A percentile compares a stretch with the other conserved stretches of the same genome.
These are phyloP conservation scores for Scleromitrula shiraiana DNA, from an alignment of 2,329 filamentous ascomycete genomes.

Conservation along the genomic window DNA sequence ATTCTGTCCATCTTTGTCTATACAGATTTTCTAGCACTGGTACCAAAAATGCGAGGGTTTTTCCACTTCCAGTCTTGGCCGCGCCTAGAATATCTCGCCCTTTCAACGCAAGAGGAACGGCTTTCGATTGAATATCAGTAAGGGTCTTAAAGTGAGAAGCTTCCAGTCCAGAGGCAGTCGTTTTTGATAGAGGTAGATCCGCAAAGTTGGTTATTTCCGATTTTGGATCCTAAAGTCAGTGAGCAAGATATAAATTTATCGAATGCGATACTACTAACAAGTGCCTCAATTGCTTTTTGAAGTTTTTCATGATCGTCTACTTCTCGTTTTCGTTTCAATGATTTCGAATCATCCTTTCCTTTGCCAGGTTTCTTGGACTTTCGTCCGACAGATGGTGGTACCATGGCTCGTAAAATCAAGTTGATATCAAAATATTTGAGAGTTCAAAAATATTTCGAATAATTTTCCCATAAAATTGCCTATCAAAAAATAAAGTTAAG, in stretches of 20 bases:
- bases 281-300: slow-evolving; percentile 25
- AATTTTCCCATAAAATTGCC: slow-evolving; percentile 8
- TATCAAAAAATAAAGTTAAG: slow-evolving; percentile 9
- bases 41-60: slow-evolving; percentile 87
- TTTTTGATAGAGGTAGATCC: slow-evolving; percentile 76
- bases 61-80: slow-evolving; percentile 91
- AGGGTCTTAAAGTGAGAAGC: slow-evolving; percentile 81
- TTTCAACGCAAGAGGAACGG: slow-evolving; percentile 81
- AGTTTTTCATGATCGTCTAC: slow-evolving; percentile 27
- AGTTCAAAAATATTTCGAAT: slow-evolving; percentile 6
- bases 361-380: slow-evolving; percentile 17
- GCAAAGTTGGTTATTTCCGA: slow-evolving; percentile 55
- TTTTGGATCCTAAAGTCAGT: slow-evolving; percentile 25
- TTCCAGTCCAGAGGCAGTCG: slow-evolving; percentile 72
- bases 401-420: slow-evolving; percentile 16
- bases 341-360: slow-evolving; percentile 18
- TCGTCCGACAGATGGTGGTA: slow-evolving; percentile 17
- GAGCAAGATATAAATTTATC: too few relatives aligned
- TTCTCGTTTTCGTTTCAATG: slow-evolving; percentile 29
- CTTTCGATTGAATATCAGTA: slow-evolving; percentile 85
- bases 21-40: slow-evolving; percentile 91
- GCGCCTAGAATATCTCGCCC: slow-evolving; percentile 85
- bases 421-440: background rate
- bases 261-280: slow-evolving; percentile 23
- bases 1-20: slow-evolving; percentile 78